Evolutionary conservation across 2,329 filamentous ascomycete genomes (phyloP), one percentile per base, ranked within the genome.

Genomic region (Aspergillus fijiensis): DNA sequence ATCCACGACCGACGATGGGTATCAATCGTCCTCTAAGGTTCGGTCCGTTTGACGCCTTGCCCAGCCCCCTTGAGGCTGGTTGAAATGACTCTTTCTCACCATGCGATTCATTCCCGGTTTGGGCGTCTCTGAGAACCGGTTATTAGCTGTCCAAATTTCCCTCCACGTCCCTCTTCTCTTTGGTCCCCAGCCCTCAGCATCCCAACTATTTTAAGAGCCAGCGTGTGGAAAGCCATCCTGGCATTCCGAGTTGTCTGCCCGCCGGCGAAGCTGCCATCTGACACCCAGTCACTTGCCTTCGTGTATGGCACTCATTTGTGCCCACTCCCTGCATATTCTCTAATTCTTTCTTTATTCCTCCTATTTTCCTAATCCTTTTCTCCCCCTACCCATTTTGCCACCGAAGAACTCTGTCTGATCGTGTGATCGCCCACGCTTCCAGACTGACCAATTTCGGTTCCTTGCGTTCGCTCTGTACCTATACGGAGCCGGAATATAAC

Each of bases 221-320:
- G 60, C 55, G 61, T 57, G 62, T 68, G 67, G 62, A 66, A 51
- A 67, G 66, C 63, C 64, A 60, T 59, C 58, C 61, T 60, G 59
- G 63, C 65, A 63, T 70, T 64, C 68, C 65, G 60, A 69, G 69
- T 63, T 60, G 70, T 69, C 68, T 68, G 60, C 67, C 64, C 69
- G 65, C 69, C 66, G 67, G 64, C 61, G 49, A 51, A 50, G 49
- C 61, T 57, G 58, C 56, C 56, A 59, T 61, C 62, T 60, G 63
- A 60, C 59, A 64, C 58, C 59, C 61, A 57, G 65, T 67, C 63
- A 63, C 63, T 65, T 68, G 66, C 63, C 64, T 63, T 70, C 70
- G 72, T 75, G 73, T 69, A 69, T 67, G 60, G 62, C 66, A 63
- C 54, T 63, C 52, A 74, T 75, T 75, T 70, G 72, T 60, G 66